Percentiles rank a stretch among this genome's conserved stretches.
Conservation (phyloP, 2,329 filamentous ascomycete genomes). For the Colletotrichum australisinense region DNA sequence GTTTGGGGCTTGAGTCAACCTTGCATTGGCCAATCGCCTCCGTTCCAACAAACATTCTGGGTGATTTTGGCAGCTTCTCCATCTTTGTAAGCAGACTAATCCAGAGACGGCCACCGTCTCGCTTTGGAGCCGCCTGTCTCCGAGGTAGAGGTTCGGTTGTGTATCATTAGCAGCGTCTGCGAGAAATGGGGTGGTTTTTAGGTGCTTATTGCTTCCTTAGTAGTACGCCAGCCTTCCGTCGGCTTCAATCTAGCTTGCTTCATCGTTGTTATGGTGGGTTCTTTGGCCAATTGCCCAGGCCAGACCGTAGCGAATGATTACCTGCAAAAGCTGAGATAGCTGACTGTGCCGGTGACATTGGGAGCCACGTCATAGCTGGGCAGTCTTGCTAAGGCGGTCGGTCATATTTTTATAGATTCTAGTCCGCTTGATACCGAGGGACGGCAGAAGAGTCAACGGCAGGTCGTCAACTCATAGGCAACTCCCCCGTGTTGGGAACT, state of each 20-base stretch:
- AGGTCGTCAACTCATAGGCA: too few species aligned
- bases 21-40: neutral
- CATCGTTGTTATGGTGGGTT: neutral
- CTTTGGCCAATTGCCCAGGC: neutral
- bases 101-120: neutral
- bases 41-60: neutral
- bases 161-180: neutral
- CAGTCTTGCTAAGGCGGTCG: too few species aligned
- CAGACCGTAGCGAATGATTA: neutral
- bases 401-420: too few species aligned
- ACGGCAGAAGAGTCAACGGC: too few species aligned
- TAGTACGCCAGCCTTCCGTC: neutral
- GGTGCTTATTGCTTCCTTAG: neutral
- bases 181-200: neutral
- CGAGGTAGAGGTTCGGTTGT: conserved; percentile 23
- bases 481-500: too few species aligned
- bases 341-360: neutral
- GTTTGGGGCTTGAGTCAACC: neutral
- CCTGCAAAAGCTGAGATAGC: neutral
- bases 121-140: conserved; percentile 12
- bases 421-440: too few species aligned
- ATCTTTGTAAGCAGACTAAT: neutral
- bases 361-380: too few species aligned
- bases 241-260: neutral
- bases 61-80: neutral